These are phyloP conservation scores for Fusarium sp. DNA, from an alignment of 2,329 filamentous ascomycete genomes.

Conservation along the genomic window DNA sequence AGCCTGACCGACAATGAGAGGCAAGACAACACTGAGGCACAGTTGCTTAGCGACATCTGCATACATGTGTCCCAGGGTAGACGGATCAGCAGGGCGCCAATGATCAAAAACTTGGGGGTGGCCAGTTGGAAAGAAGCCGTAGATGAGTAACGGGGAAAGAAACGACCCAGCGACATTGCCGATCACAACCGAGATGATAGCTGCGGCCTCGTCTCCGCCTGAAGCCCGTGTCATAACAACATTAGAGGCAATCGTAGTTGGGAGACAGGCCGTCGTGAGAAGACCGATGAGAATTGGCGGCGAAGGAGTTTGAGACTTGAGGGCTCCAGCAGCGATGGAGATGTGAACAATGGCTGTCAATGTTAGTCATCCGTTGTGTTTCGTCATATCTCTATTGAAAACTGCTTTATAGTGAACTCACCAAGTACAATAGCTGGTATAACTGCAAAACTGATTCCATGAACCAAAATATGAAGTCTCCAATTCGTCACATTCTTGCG, in stretches of 20 bases:
- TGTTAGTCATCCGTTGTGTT: slow-evolving; percentile 21
- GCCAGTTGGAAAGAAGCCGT: slow-evolving; percentile 66
- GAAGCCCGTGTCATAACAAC: slow-evolving; percentile 78
- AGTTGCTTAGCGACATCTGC: slow-evolving; percentile 74
- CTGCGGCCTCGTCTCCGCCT: slow-evolving; percentile 73
- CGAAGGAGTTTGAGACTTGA: slow-evolving; percentile 68
- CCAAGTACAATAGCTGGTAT: slow-evolving; percentile 72
- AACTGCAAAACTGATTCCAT: slow-evolving; percentile 73
- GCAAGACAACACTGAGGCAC: slow-evolving; percentile 73
- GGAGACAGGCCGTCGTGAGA: slow-evolving; percentile 73
- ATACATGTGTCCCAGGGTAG: slow-evolving; percentile 71
- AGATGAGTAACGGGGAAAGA: slow-evolving; percentile 71
- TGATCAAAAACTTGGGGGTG: slow-evolving; percentile 62
- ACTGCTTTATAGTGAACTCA: slow-evolving; percentile 41
- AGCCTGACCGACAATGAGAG: slow-evolving; percentile 70
- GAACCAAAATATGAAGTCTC: slow-evolving; percentile 74
- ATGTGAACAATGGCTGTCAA: slow-evolving; percentile 58
- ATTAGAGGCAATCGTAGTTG: slow-evolving; percentile 78
- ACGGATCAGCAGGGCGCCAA: slow-evolving; percentile 64
- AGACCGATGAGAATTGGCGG: slow-evolving; percentile 74
- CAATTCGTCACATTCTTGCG: slow-evolving; percentile 71
- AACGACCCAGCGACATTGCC: slow-evolving; percentile 77
- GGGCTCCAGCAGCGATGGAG: slow-evolving; percentile 58
- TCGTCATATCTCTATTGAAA: background rate
- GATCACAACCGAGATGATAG: slow-evolving; percentile 75